These are phyloP conservation scores for Aspergillus thermomutatus DNA, from an alignment of 2,329 filamentous ascomycete species.

Conservation along the genomic window DNA sequence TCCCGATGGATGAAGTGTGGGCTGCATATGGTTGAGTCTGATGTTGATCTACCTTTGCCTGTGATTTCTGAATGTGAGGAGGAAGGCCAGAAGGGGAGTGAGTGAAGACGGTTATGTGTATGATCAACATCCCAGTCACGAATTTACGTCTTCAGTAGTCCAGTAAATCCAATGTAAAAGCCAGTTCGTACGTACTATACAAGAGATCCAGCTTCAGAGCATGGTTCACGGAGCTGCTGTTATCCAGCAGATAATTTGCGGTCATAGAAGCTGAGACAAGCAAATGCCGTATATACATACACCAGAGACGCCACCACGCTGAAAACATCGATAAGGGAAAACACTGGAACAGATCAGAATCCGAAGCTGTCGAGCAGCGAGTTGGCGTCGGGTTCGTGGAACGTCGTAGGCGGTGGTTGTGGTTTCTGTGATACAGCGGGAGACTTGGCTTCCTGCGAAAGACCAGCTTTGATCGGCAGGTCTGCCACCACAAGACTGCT, in stretches of 20 bases:
- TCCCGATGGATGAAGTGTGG: background rate
- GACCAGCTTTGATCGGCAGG: conserved; percentile 43
- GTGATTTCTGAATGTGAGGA: background rate
- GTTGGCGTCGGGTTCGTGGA: conserved; percentile 87
- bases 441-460: conserved; percentile 38
- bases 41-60: background rate
- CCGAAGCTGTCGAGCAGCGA: conserved; percentile 91
- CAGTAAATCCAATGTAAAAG: background rate
- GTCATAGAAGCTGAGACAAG: background rate
- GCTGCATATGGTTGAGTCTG: background rate
- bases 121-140: background rate
- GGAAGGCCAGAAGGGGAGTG: conserved; percentile 1
- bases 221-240: background rate
- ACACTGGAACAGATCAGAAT: conserved; percentile 52
- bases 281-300: conserved; percentile 6
- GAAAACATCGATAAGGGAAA: background rate
- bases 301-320: background rate
- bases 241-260: background rate
- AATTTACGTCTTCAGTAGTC: background rate
- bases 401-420: conserved; percentile 68
- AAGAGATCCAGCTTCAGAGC: background rate
- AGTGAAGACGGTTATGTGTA: conserved; percentile 3
- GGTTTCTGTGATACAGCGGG: conserved; percentile 33
- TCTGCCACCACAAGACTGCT: conserved; percentile 81
- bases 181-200: conserved; percentile 1